Percentiles rank a stretch among this genome's conserved stretches.
Conservation (phyloP, 2,329 filamentous ascomycete genomes). For the Leptographium wingfieldii region DNA sequence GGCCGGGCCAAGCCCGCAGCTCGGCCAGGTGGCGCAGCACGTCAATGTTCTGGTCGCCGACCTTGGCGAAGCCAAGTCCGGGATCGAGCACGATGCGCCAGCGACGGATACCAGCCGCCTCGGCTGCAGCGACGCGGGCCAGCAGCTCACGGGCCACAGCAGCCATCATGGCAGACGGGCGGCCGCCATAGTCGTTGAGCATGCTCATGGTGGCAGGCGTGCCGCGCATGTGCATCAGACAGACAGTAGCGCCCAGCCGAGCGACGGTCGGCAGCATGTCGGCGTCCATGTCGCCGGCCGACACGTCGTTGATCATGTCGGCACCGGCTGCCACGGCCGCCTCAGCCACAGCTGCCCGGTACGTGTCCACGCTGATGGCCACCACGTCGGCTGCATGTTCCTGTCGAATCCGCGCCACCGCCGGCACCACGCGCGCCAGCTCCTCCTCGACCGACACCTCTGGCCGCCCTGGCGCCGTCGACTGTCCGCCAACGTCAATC, state of each 20-base stretch:
- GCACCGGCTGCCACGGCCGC: conserved; percentile 67
- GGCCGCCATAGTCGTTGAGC: conserved; percentile 45
- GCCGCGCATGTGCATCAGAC: conserved; percentile 89
- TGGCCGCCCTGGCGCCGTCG: conserved; percentile 64
- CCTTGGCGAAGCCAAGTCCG: conserved; percentile 89
- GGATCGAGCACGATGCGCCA: conserved; percentile 96
- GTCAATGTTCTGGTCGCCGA: conserved; percentile 65
- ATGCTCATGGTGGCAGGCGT: conserved; percentile 69
- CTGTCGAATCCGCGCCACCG: conserved; percentile 59
- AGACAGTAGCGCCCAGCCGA: conserved; percentile 62
- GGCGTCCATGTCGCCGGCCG: conserved; percentile 64
- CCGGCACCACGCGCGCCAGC: conserved; percentile 62
- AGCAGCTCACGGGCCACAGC: conserved; percentile 57
- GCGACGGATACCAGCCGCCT: conserved; percentile 68
- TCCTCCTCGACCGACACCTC: conserved; percentile 65
- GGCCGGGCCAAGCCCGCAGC: conserved; percentile 49
- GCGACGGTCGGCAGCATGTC: conserved; percentile 76
- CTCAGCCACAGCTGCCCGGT: conserved; percentile 70
- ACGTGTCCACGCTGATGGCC: conserved; percentile 87
- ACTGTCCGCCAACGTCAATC: conserved; percentile 88
- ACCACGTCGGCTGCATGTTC: conserved; percentile 21
- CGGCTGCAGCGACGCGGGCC: conserved; percentile 57
- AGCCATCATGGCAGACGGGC: conserved; percentile 40
- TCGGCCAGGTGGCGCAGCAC: conserved; percentile 56
- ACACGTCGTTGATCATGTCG: conserved; percentile 91